Percentiles rank a stretch among this genome's conserved stretches.
Conservation (phyloP, 352 stramenopile genomes). For the Aphanomyces stellatus region DNA sequence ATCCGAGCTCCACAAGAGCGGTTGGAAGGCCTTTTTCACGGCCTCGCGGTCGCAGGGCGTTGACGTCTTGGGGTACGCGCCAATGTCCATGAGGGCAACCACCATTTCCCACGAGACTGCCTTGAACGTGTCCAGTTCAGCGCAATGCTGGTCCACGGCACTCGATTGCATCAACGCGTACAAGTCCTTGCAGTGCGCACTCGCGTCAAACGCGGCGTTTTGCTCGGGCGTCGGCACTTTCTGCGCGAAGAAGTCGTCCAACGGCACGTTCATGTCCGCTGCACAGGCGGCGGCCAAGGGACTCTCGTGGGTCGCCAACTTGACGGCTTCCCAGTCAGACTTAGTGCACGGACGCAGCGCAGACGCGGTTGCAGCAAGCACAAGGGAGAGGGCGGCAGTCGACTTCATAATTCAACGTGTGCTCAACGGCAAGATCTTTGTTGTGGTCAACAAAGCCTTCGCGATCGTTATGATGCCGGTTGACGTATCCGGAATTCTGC, state of each 20-base stretch:
- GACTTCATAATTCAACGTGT: too few relatives aligned
- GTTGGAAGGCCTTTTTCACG: not conserved
- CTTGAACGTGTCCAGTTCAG: not conserved
- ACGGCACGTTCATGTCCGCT: not conserved
- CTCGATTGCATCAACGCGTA: not conserved
- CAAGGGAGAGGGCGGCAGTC: not conserved
- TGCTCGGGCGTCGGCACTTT: not conserved
- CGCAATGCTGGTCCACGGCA: not conserved
- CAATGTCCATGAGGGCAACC: not conserved
- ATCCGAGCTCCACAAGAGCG: not conserved
- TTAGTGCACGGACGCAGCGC: not conserved
- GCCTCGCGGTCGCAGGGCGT: not conserved
- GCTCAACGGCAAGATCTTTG: too few relatives aligned
- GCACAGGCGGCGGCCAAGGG: not conserved
- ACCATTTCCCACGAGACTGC: slow-evolving; percentile 1
- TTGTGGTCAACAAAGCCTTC: too few relatives aligned
- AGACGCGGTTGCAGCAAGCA: not conserved
- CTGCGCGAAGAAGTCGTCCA: not conserved
- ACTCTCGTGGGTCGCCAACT: not conserved
- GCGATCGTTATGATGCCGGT: not conserved
- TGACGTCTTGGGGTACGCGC: not conserved
- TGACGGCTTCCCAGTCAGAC: not conserved
- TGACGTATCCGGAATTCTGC: too few relatives aligned
- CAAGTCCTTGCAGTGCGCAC: not conserved
- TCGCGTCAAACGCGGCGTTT: not conserved